These are phyloP conservation scores for Marasmius fiardii DNA, from an alignment of 1,284 basidiomycete species.

Conservation along the genomic window DNA sequence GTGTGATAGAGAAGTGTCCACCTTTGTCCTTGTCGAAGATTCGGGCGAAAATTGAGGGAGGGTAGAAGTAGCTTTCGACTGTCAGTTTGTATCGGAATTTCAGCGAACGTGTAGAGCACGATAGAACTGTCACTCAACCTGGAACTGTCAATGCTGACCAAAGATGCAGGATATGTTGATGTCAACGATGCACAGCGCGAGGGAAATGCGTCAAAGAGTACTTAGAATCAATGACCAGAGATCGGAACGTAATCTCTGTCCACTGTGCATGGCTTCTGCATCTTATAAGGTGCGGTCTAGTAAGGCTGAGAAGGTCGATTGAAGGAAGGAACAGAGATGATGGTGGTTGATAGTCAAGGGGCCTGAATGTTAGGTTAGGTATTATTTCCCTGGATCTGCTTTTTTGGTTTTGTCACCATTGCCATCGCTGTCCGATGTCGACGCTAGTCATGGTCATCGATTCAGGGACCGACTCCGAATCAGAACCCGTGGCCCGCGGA, in stretches of 20 bases:
- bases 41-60: constrained; percentile 85
- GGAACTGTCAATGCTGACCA: constrained; percentile 78
- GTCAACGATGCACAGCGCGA: constrained; percentile 2
- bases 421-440: too few species aligned
- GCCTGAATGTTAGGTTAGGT: too few species aligned
- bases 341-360: not conserved
- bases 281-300: constrained; percentile 23
- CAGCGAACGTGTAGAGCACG: not conserved
- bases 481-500: too few species aligned
- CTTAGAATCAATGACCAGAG: constrained; percentile 69
- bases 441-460: too few species aligned
- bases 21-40: constrained; percentile 88
- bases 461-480: too few species aligned
- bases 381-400: too few species aligned
- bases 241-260: constrained; percentile 62
- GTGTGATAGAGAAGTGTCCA: constrained; percentile 88
- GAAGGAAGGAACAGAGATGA: not conserved
- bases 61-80: constrained; percentile 93
- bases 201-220: constrained; percentile 13
- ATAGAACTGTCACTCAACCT: constrained; percentile 40
- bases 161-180: constrained; percentile 61
- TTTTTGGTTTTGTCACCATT: too few species aligned
- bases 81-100: not conserved
- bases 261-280: constrained; percentile 30
- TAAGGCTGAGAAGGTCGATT: too few species aligned